Conservation (phyloP, 1,284 basidiomycete genomes). For the Cutaneotrichosporon cutaneum region DNA sequence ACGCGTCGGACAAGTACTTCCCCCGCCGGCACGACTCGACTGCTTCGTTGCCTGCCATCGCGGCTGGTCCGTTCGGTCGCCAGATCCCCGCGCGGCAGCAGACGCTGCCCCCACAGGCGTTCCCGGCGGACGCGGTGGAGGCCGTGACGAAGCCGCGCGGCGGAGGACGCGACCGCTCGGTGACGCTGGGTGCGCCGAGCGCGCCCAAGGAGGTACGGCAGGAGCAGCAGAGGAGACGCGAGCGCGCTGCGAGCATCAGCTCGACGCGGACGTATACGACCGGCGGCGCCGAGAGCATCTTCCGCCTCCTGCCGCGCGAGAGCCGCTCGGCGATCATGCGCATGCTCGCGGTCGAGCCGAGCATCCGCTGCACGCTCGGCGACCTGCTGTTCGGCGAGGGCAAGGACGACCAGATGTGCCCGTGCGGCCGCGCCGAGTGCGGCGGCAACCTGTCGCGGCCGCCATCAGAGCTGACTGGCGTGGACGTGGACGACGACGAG, state of each 20-base stretch:
- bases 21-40: slow-evolving; percentile 68
- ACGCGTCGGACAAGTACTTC: slow-evolving; percentile 67
- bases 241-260: slow-evolving; percentile 47
- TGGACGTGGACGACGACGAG: slow-evolving; percentile 46
- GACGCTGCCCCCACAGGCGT: slow-evolving; percentile 18
- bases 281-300: slow-evolving; percentile 93
- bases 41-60: slow-evolving; percentile 57
- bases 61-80: slow-evolving; percentile 20
- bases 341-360: slow-evolving; percentile 91
- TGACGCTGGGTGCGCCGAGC: slow-evolving; percentile 20
- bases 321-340: slow-evolving; percentile 81
- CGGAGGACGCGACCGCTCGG: slow-evolving; percentile 12
- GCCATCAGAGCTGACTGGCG: slow-evolving; percentile 47
- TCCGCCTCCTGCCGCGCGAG: slow-evolving; percentile 92
- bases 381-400: slow-evolving; percentile 82
- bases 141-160: not conserved
- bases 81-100: slow-evolving; percentile 25
- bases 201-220: slow-evolving; percentile 23
- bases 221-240: slow-evolving; percentile 43
- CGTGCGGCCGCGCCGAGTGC: slow-evolving; percentile 60
- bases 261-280: slow-evolving; percentile 64
- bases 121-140: not conserved
- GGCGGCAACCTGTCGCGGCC: slow-evolving; percentile 53
- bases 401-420: slow-evolving; percentile 72
- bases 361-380: slow-evolving; percentile 86